These are phyloP conservation scores for Sporormia fimetaria DNA, from an alignment of 495 filamentous ascomycete species.

Conservation along the genomic window DNA sequence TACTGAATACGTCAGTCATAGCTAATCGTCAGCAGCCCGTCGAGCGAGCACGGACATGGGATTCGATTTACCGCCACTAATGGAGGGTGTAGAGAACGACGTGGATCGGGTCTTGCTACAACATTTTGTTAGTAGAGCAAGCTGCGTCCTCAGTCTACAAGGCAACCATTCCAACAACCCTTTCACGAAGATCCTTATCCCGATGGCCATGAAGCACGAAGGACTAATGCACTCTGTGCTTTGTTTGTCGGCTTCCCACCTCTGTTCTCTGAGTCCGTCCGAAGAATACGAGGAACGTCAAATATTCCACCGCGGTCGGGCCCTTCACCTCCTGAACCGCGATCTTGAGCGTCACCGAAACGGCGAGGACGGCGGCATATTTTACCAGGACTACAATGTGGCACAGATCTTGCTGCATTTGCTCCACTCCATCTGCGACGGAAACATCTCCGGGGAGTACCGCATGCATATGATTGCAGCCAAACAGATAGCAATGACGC, in stretches of 20 bases:
- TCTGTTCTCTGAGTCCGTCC: conserved; percentile 41
- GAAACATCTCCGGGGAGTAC: conserved; percentile 66
- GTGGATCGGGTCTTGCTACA: conserved; percentile 76
- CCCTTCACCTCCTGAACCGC: conserved; percentile 35
- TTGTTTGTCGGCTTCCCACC: conserved; percentile 72
- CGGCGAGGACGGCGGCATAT: conserved; percentile 37
- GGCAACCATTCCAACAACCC: conserved; percentile 69
- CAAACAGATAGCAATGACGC: conserved; percentile 52
- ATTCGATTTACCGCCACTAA: conserved; percentile 62
- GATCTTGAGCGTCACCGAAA: conserved; percentile 9
- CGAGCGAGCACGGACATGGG: conserved; percentile 27
- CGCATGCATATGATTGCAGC: conserved; percentile 70
- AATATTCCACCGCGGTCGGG: conserved; percentile 48
- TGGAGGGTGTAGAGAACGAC: conserved; percentile 76
- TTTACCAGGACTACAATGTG: conserved; percentile 39
- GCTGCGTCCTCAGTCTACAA: conserved; percentile 69
- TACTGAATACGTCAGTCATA: background rate
- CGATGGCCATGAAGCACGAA: conserved; percentile 70
- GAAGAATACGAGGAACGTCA: conserved; percentile 34
- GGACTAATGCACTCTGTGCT: conserved; percentile 91
- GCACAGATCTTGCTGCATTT: conserved; percentile 80
- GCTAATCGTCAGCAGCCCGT: conserved; percentile 19
- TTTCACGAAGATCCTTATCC: conserved; percentile 78
- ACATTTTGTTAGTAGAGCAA: conserved; percentile 74
- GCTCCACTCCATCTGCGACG: conserved; percentile 68